These are phyloP conservation scores for Ambrosia artemisiifolia DNA, from an alignment of 129 eudicot species.

Conservation along the genomic window DNA sequence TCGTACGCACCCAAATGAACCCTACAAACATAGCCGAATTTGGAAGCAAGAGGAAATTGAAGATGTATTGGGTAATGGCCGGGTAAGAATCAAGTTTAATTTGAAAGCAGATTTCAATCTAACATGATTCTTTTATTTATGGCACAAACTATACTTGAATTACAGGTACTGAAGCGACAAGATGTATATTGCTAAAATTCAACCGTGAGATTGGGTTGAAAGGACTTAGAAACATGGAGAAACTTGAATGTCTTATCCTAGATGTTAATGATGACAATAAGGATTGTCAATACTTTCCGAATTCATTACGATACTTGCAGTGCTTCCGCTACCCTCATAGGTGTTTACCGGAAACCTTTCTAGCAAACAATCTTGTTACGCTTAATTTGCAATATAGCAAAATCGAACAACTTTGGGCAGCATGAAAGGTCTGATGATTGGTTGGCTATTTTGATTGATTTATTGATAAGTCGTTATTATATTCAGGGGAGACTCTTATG, in stretches of 20 bases:
- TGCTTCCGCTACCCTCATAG: slow-evolving; percentile 10
- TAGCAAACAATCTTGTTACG: slow-evolving; percentile 17
- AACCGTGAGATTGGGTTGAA: background rate
- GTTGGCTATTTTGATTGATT: background rate
- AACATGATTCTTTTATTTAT: background rate
- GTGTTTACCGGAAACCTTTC: slow-evolving; percentile 12
- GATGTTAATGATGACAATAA: background rate
- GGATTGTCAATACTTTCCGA: background rate
- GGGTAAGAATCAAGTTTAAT: slow-evolving; percentile 6
- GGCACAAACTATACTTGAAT: background rate
- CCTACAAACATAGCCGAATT: slow-evolving; percentile 9
- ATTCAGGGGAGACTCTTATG: background rate
- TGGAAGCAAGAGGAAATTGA: slow-evolving; percentile 22
- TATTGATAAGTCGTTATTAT: background rate
- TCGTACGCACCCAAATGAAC: background rate
- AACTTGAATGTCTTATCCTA: background rate
- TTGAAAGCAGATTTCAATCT: background rate
- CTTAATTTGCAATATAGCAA: slow-evolving; percentile 14
- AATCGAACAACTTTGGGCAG: slow-evolving; percentile 17
- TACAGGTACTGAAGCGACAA: slow-evolving; percentile 4
- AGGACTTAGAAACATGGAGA: slow-evolving; percentile 12
- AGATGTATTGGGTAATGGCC: slow-evolving; percentile 6
- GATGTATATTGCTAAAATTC: background rate
- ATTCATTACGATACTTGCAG: slow-evolving; percentile 3
- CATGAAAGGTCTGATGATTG: slow-evolving; percentile 8